Evolutionary conservation across 2,329 filamentous ascomycete genomes (phyloP).

Genomic region (Colletotrichum sp.): DNA sequence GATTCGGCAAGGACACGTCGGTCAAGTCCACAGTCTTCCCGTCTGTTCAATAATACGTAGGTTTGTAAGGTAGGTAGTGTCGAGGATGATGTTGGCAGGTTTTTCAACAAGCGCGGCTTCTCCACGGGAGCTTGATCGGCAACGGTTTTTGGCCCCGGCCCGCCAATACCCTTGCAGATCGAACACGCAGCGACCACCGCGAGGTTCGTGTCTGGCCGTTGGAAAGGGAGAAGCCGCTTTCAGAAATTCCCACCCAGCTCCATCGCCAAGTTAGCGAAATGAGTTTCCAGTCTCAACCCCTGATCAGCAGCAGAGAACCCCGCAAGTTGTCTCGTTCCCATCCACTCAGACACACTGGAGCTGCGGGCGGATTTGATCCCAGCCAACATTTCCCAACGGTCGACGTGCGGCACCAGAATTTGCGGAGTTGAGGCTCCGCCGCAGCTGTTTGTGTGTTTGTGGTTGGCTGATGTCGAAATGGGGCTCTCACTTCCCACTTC

Average conservation of each 20-base stretch:
- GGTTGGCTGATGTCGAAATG: not conserved
- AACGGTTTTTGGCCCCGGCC: not conserved
- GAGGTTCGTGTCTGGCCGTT: slow-evolving; percentile 1
- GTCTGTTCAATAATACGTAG: not conserved
- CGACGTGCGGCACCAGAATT: not conserved
- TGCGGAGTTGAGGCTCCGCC: not conserved
- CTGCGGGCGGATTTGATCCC: not conserved
- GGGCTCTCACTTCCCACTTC: not conserved
- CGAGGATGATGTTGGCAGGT: not conserved
- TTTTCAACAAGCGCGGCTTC: not conserved
- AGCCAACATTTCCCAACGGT: slow-evolving; percentile 1
- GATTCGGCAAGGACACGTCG: not conserved
- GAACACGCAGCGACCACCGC: not conserved
- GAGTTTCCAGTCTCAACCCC: not conserved
- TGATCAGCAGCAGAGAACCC: not conserved
- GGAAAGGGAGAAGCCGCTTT: not conserved
- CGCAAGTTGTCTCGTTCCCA: not conserved
- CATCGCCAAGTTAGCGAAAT: not conserved
- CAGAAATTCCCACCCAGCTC: not conserved
- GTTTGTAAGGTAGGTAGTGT: not conserved
- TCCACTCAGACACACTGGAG: not conserved
- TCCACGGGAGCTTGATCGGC: not conserved
- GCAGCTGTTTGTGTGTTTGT: not conserved
- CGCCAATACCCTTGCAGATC: not conserved
- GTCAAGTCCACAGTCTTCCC: not conserved